Evolutionary conservation across 306 rosid species (phyloP).

Genomic region (Cotoneaster glaucophyllus): DNA sequence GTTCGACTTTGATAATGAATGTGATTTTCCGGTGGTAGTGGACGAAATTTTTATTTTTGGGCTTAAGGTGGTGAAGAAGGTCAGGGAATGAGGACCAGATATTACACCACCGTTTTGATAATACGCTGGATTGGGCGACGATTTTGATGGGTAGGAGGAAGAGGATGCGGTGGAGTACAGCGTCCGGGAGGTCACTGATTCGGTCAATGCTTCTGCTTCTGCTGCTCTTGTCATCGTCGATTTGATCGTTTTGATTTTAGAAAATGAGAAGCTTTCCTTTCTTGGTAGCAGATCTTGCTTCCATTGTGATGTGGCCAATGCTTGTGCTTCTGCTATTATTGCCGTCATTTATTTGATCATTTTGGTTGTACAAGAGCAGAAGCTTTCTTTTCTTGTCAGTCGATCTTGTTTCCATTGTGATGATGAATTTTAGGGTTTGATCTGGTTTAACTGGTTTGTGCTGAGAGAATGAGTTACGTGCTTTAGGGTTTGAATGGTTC

Average conservation of each 20-base stretch:
- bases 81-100: conserved; percentile 76
- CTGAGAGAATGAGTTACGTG: conserved; percentile 6
- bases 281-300: conserved; percentile 50
- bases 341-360: neutral
- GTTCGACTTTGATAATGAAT: neutral
- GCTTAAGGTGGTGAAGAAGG: conserved; percentile 54
- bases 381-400: conserved; percentile 11
- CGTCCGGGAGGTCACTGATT: conserved; percentile 75
- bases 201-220: conserved; percentile 24
- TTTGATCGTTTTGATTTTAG: conserved; percentile 9
- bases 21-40: too few relatives aligned
- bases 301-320: conserved; percentile 44
- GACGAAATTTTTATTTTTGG: neutral
- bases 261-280: conserved; percentile 1
- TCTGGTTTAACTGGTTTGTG: neutral
- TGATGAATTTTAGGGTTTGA: neutral
- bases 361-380: conserved; percentile 18
- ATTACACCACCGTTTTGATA: conserved; percentile 55
- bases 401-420: conserved; percentile 65
- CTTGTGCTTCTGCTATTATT: neutral
- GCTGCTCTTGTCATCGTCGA: neutral
- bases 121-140: conserved; percentile 50
- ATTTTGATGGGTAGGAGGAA: conserved; percentile 56
- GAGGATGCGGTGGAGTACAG: conserved; percentile 52
- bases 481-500: conserved; percentile 47